These are phyloP conservation scores for Sclerotinia borealis DNA, from an alignment of 2,329 filamentous ascomycete species.

Conservation along the genomic window DNA sequence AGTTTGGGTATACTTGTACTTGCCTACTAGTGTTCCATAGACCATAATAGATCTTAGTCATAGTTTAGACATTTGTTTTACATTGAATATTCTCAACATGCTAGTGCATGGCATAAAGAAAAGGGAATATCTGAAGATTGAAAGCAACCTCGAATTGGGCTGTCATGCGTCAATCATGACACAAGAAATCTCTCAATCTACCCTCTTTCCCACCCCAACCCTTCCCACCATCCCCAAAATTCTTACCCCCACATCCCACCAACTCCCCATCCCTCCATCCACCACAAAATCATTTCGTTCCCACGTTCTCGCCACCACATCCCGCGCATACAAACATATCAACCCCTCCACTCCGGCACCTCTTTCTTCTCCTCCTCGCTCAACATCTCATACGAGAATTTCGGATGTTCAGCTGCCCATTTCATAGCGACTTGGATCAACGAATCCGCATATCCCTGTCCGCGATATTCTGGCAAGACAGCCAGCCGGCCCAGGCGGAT, in stretches of 20 bases:
- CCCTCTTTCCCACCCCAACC: neutral
- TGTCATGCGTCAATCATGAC: too few relatives aligned
- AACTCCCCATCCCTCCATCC: slow-evolving; percentile 68
- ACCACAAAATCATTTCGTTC: slow-evolving; percentile 63
- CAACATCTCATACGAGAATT: slow-evolving; percentile 38
- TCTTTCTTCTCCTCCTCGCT: slow-evolving; percentile 32
- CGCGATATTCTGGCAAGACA: slow-evolving; percentile 59
- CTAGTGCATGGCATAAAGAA: neutral
- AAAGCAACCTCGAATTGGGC: neutral
- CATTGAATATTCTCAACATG: neutral
- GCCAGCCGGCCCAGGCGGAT: slow-evolving; percentile 77
- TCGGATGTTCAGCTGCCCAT: slow-evolving; percentile 63
- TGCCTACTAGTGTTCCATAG: neutral
- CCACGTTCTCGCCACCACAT: slow-evolving; percentile 59
- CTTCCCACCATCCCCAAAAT: slow-evolving; percentile 74
- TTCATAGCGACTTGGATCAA: slow-evolving; percentile 61
- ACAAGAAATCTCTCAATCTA: neutral
- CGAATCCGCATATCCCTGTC: slow-evolving; percentile 55
- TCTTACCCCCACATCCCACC: slow-evolving; percentile 77
- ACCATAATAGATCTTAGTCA: neutral
- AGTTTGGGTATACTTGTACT: neutral
- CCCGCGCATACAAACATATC: slow-evolving; percentile 74
- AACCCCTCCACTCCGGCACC: slow-evolving; percentile 66
- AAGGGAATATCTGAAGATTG: neutral
- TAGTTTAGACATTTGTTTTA: neutral